Evolutionary conservation across 2,329 filamentous ascomycete genomes (phyloP).

Genomic region (Stenocarpella maydis): DNA sequence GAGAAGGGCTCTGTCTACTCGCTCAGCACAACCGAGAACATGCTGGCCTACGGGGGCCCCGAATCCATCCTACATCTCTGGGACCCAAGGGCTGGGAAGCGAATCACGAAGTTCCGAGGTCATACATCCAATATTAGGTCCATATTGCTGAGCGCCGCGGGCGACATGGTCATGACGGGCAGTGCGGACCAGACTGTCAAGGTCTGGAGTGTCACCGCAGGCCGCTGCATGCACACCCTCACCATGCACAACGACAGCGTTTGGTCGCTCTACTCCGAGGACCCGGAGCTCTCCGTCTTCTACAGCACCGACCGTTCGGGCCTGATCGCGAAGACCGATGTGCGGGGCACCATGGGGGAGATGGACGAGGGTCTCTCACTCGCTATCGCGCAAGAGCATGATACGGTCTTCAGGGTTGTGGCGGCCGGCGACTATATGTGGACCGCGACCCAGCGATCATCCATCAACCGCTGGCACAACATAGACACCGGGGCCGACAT

Average conservation of each 20-base stretch:
- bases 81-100: slow-evolving; percentile 87
- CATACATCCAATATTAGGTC: slow-evolving; percentile 95
- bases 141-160: slow-evolving; percentile 87
- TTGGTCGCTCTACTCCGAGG: slow-evolving; percentile 92
- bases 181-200: slow-evolving; percentile 98
- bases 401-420: slow-evolving; percentile 75
- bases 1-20: slow-evolving; percentile 98
- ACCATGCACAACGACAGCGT: slow-evolving; percentile 99
- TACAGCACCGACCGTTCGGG: slow-evolving; percentile 95
- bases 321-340: slow-evolving; percentile 94
- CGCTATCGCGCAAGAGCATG: slow-evolving; percentile 91
- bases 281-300: slow-evolving; percentile 86
- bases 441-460: slow-evolving; percentile 90
- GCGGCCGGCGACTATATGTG: slow-evolving; percentile 81
- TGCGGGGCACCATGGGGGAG: slow-evolving; percentile 74
- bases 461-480: slow-evolving; percentile 90
- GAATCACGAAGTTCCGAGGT: slow-evolving; percentile 94
- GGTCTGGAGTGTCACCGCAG: slow-evolving; percentile 94
- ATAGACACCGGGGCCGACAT: slow-evolving; percentile 81
- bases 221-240: slow-evolving; percentile 95
- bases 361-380: slow-evolving; percentile 90
- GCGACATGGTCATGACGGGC: slow-evolving; percentile 90
- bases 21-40: slow-evolving; percentile 77
- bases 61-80: slow-evolving; percentile 93
- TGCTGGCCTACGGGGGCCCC: slow-evolving; percentile 91